Evolutionary conservation across 441 rosid genomes (phyloP), one percentile per base, ranked within the genome.

Genomic region (Arabidopsis hybrid): DNA sequence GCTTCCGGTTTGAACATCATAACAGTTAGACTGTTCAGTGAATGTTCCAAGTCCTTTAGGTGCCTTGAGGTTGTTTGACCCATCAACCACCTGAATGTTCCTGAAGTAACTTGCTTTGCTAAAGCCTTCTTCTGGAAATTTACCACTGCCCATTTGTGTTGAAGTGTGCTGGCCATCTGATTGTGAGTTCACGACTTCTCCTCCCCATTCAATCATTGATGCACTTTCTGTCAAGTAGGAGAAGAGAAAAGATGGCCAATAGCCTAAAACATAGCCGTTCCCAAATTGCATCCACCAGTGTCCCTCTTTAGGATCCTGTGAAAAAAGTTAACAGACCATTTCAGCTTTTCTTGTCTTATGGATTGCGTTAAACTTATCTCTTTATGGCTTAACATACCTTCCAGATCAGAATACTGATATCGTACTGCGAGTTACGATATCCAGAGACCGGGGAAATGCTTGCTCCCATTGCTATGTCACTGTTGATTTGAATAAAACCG

Each of bases 241-340:
- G 89, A 95, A 95, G 45, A 95, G 84, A 80, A 88, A 92, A 0
- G 99, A 88, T 4, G 99, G 98, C 99, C 97, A 95, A 38, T 95
- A 95, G 5, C 99, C 99, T 67, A 95, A 72, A 58, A 92, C 98
- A 47, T 85, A 83, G 74, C 83, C 89, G 32, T 88, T 90, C 3
- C 99, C 99, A 64, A 92, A 95, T 64, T 92, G 98, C 98, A 95
- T 91, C 99, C 99, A 92, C 99, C 99, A 95, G 53, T 95, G 97
- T 49, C 99, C 99, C 79, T 87, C 96, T 31, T 89, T 91, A 1
- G 98, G 99, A 82, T 95, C 99, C 99, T 95, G 60, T 71, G 7
- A 50, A 58, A 64, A 64, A 56, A 21, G 31, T 38, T 10, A 26
- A 26, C 60, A 72, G 4, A 66, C 39, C 70, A 61, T 57, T 62